These are phyloP conservation scores for Pouteria campechiana DNA, from an alignment of 179 eudicot genomes.

Conservation along the genomic window DNA sequence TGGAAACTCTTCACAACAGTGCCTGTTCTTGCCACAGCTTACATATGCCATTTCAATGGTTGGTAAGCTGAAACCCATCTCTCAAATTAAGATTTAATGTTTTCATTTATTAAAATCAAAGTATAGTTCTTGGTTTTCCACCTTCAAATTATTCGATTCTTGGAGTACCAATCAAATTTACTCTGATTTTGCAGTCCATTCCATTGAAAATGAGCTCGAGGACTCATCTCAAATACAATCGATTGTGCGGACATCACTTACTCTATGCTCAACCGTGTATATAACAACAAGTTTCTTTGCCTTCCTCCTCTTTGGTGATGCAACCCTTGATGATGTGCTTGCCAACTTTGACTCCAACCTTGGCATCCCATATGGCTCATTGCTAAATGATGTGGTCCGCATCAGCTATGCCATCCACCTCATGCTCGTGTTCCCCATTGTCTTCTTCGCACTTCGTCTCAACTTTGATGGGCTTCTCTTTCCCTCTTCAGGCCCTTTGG, in stretches of 20 bases:
- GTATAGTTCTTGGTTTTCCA: too few relatives aligned
- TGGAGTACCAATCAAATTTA: too few relatives aligned
- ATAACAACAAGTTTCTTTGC: constrained; percentile 29
- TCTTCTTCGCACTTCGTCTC: constrained; percentile 22
- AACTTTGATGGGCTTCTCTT: constrained; percentile 31
- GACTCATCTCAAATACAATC: constrained; percentile 19
- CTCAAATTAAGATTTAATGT: too few relatives aligned
- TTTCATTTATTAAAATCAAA: too few relatives aligned
- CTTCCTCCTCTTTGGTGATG: constrained; percentile 27
- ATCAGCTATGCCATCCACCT: constrained; percentile 30
- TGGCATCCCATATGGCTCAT: constrained; percentile 24
- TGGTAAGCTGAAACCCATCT: too few relatives aligned
- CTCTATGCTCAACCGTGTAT: constrained; percentile 26
- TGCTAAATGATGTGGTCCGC: constrained; percentile 25
- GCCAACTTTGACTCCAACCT: constrained; percentile 30
- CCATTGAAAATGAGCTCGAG: constrained; percentile 32
- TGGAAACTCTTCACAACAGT: constrained; percentile 53
- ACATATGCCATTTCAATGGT: constrained; percentile 70
- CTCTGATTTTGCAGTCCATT: constrained; percentile 19
- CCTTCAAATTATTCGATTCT: too few relatives aligned
- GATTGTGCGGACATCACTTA: constrained; percentile 21
- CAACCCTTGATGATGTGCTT: constrained; percentile 33
- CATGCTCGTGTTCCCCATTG: constrained; percentile 34
- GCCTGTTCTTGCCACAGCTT: constrained; percentile 68
- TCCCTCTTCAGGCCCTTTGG: constrained; percentile 20